Conservation (phyloP, 2,329 filamentous ascomycete genomes). For the Lasiodiplodia theobromae region DNA sequence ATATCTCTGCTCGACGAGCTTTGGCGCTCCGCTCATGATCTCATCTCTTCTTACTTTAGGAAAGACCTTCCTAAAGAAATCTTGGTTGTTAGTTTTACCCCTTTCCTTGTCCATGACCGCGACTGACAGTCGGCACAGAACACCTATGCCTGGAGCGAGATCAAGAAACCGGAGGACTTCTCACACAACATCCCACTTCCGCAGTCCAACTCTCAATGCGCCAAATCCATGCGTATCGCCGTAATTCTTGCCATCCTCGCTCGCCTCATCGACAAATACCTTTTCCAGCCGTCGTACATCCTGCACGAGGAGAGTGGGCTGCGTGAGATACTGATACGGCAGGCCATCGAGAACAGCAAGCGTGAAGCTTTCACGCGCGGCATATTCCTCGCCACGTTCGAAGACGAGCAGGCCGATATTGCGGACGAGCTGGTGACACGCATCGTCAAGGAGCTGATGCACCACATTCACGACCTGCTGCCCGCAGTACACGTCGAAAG, state of each 20-base stretch:
- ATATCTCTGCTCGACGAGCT: slow-evolving; percentile 10
- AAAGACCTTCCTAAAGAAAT: slow-evolving; percentile 19
- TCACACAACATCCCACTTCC: slow-evolving; percentile 39
- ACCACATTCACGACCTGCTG: slow-evolving; percentile 21
- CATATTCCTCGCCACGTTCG: slow-evolving; percentile 22
- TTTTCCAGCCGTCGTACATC: slow-evolving; percentile 47
- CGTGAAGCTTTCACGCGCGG: slow-evolving; percentile 18
- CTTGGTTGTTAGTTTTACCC: background rate
- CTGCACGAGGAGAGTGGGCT: slow-evolving; percentile 31
- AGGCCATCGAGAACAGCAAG: slow-evolving; percentile 15
- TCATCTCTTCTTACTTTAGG: slow-evolving; percentile 21
- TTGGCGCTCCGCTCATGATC: slow-evolving; percentile 10
- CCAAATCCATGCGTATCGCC: slow-evolving; percentile 46
- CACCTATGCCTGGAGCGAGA: slow-evolving; percentile 15
- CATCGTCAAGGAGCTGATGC: slow-evolving; percentile 24
- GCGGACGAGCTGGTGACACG: slow-evolving; percentile 18
- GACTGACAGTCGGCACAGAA: background rate
- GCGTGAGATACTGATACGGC: slow-evolving; percentile 24
- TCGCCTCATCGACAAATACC: slow-evolving; percentile 38
- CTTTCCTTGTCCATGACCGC: background rate
- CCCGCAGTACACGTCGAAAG: background rate
- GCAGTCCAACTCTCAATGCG: slow-evolving; percentile 39
- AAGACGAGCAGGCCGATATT: slow-evolving; percentile 17
- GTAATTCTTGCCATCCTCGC: slow-evolving; percentile 41
- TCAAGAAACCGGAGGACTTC: slow-evolving; percentile 28